Evolutionary conservation across 257 asterid species (phyloP).

Genomic region (Capsicum baccatum): DNA sequence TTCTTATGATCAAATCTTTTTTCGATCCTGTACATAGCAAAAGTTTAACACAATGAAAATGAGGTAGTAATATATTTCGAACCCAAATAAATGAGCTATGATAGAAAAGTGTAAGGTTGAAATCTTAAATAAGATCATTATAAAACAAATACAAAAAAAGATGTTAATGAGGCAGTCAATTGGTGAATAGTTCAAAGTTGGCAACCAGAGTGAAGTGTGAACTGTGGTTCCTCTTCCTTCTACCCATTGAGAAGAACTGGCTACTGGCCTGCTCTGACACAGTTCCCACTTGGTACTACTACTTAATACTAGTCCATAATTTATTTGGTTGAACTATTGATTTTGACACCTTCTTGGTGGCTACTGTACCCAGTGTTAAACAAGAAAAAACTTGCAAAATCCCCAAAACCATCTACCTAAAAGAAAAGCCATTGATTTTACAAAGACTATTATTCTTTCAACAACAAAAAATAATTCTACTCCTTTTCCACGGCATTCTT

Average conservation of each 20-base stretch:
- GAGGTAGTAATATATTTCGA: neutral
- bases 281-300: neutral
- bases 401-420: neutral
- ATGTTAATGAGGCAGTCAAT: neutral
- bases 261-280: neutral
- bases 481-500: neutral
- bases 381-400: neutral
- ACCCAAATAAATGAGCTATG: neutral
- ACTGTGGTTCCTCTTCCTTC: neutral
- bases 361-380: neutral
- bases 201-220: neutral
- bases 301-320: too few species aligned
- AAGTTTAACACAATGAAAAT: too few species aligned
- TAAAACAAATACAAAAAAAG: neutral
- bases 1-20: too few species aligned
- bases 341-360: neutral
- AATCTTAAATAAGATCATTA: neutral
- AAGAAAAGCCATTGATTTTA: neutral
- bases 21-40: too few species aligned
- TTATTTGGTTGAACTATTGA: neutral
- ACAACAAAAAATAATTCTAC: too few species aligned
- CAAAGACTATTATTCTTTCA: neutral
- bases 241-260: neutral
- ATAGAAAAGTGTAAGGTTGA: neutral
- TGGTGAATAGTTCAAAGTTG: neutral